These are phyloP conservation scores for Murraya paniculata DNA, from an alignment of 345 rosid genomes.

Conservation along the genomic window DNA sequence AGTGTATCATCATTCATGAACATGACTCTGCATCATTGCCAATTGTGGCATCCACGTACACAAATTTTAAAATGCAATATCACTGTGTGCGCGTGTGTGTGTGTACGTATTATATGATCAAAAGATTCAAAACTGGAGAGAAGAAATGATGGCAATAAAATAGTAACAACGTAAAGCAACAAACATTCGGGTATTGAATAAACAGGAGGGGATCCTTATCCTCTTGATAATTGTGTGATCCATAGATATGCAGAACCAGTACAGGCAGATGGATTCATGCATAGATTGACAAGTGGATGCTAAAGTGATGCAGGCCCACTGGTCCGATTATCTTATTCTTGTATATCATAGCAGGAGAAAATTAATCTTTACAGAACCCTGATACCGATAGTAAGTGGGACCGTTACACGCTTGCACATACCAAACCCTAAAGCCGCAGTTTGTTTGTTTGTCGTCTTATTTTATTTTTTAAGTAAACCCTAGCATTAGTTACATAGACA, in stretches of 20 bases:
- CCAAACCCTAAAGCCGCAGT: no score
- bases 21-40: no score
- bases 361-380: not conserved
- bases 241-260: not conserved
- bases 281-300: not conserved
- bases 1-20: no score
- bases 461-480: not conserved
- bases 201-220: no score
- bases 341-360: no score
- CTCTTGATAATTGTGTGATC: not conserved
- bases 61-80: not conserved
- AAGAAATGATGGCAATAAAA: not conserved
- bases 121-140: not conserved
- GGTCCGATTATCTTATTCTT: not conserved
- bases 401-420: no score
- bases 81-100: accelerated
- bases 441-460: no score
- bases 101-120: no score
- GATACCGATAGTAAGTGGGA: not conserved
- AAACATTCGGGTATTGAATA: no score
- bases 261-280: not conserved
- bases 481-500: not conserved
- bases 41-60: no score
- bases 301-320: not conserved
- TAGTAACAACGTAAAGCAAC: no score